A percentile compares a stretch with the other conserved stretches of the same genome.
Evolutionary conservation across 345 rosid species (phyloP).

Genomic region (Murraya paniculata): DNA sequence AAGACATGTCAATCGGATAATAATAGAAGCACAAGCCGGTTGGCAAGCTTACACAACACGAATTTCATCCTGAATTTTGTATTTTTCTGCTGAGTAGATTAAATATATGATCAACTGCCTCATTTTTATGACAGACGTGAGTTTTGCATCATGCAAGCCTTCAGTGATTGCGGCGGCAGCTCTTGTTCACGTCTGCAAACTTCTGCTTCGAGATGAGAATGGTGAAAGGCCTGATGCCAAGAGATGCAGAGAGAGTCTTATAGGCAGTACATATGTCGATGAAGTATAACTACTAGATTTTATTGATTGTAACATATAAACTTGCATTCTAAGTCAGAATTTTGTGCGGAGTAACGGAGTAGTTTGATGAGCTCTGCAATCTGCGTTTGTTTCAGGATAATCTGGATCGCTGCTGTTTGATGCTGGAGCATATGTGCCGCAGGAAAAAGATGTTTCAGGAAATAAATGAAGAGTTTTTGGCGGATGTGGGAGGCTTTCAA

Average conservation of each 20-base stretch:
- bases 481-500: too few species aligned
- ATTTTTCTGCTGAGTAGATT: background rate
- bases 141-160: background rate
- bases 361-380: background rate
- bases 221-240: too few species aligned
- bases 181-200: background rate
- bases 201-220: background rate
- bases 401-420: background rate
- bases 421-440: background rate
- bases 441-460: too few species aligned
- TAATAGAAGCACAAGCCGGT: background rate
- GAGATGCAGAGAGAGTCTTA: background rate
- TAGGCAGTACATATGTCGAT: background rate
- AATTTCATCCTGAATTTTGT: background rate
- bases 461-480: too few species aligned
- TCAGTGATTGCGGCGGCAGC: slow-evolving; percentile 12
- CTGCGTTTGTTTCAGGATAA: background rate
- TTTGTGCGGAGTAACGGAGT: too few species aligned
- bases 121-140: background rate
- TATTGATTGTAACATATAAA: background rate
- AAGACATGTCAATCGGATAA: background rate
- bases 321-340: too few species aligned
- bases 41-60: background rate
- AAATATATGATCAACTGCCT: background rate
- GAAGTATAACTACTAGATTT: background rate